These are phyloP conservation scores for Tolypocladium album DNA, from an alignment of 2,329 filamentous ascomycete genomes.

Conservation along the genomic window DNA sequence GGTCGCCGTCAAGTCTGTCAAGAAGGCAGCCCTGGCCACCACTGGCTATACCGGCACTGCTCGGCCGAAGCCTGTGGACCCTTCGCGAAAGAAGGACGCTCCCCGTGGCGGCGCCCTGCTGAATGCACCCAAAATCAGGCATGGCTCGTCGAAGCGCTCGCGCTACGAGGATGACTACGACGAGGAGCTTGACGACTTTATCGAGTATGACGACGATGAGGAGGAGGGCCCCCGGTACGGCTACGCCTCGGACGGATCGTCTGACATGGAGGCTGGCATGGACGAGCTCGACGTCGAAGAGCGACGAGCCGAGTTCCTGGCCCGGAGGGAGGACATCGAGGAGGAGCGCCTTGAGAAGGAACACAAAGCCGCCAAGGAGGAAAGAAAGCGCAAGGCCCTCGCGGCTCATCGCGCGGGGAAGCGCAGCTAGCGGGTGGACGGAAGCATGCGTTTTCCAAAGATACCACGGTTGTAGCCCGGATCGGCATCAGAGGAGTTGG, in stretches of 20 bases:
- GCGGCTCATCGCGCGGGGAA: conserved; percentile 22
- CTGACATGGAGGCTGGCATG: conserved; percentile 69
- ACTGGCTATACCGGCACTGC: conserved; percentile 57
- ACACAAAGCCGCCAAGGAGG: conserved; percentile 53
- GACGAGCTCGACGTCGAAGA: conserved; percentile 69
- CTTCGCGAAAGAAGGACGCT: conserved; percentile 19
- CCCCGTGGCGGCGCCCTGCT: conserved; percentile 31
- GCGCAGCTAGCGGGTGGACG: conserved; percentile 11
- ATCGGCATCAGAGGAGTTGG: not conserved
- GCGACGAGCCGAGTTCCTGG: conserved; percentile 46
- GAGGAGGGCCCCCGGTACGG: conserved; percentile 32
- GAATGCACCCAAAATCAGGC: conserved; percentile 17
- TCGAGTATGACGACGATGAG: conserved; percentile 50
- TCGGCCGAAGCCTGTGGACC: conserved; percentile 37
- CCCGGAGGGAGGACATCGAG: conserved; percentile 56
- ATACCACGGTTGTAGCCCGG: not conserved
- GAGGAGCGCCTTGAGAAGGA: conserved; percentile 51
- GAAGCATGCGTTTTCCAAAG: not conserved
- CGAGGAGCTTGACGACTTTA: conserved; percentile 50
- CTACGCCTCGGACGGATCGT: conserved; percentile 56
- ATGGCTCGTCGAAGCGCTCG: conserved; percentile 18
- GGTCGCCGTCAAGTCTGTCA: conserved; percentile 44
- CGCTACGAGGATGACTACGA: conserved; percentile 51
- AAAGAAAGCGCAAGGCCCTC: conserved; percentile 32
- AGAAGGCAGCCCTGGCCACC: conserved; percentile 50